Percentiles rank a stretch among this genome's conserved stretches.
These are phyloP conservation scores for Cucumis melo DNA, from an alignment of 306 rosid species.

Conservation along the genomic window DNA sequence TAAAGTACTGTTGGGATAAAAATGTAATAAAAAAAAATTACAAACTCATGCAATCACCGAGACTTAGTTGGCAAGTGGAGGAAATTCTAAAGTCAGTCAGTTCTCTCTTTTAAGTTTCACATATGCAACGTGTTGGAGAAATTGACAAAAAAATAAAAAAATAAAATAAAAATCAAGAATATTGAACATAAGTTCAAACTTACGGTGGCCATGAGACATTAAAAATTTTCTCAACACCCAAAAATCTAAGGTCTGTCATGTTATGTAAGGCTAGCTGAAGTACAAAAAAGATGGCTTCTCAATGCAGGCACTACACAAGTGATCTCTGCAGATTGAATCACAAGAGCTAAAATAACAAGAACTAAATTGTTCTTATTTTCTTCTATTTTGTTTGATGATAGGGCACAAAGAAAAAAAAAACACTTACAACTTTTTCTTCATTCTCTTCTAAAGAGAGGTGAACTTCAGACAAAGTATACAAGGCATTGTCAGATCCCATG, in stretches of 20 bases:
- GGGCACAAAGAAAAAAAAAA: neutral
- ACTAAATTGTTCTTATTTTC: neutral
- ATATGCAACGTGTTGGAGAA: too few relatives aligned
- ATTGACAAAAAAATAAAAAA: too few relatives aligned
- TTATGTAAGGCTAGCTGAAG: neutral
- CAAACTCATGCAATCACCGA: too few relatives aligned
- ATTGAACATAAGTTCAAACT: neutral
- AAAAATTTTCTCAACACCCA: neutral
- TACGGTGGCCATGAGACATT: neutral
- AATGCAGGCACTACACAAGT: constrained; percentile 1
- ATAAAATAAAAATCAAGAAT: neutral
- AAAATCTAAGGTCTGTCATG: neutral
- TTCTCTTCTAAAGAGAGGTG: constrained; percentile 61
- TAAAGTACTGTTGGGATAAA: neutral
- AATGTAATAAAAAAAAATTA: neutral
- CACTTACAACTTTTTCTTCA: constrained; percentile 62
- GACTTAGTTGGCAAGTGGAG: too few relatives aligned
- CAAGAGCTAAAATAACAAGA: neutral
- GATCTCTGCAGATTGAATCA: neutral
- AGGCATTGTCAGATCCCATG: constrained; percentile 21
- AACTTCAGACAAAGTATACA: constrained; percentile 48
- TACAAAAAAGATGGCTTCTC: neutral
- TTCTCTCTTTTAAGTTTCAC: too few relatives aligned
- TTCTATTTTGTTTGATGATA: neutral
- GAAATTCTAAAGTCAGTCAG: too few relatives aligned